Percentiles rank a stretch among this genome's conserved stretches.
phyloP scores from a whole-genome alignment of 768 basidiomycete species.

The Megacollybia marginata region DNA sequence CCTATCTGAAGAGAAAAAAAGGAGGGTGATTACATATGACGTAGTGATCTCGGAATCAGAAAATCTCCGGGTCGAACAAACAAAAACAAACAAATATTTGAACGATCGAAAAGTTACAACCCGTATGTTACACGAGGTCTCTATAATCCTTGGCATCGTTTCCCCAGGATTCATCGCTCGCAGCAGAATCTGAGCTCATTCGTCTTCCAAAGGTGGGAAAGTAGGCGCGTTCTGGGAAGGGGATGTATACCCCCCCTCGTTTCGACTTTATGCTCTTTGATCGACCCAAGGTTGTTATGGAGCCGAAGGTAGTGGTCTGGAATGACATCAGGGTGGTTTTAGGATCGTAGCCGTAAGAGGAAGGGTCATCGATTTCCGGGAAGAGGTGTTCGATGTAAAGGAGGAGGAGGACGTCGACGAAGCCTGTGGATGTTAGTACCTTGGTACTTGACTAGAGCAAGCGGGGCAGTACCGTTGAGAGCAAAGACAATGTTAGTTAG shows the following conservation, averaged over 20 bases:
- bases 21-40: neutral
- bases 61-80: neutral
- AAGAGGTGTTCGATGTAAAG: too few species aligned
- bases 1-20: neutral
- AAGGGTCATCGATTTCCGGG: too few species aligned
- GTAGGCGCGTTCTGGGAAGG: neutral
- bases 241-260: neutral
- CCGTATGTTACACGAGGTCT: neutral
- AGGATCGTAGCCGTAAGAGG: too few species aligned
- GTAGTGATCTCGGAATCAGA: too few species aligned
- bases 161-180: neutral
- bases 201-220: neutral
- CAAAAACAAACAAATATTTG: neutral
- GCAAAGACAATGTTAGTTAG: constrained; percentile 14
- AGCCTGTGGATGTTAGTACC: too few species aligned
- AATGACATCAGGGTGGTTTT: too few species aligned
- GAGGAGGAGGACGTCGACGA: too few species aligned
- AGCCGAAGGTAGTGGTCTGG: too few species aligned
- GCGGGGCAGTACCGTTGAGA: constrained; percentile 9
- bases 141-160: neutral
- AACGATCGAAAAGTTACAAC: neutral
- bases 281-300: too few species aligned
- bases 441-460: too few species aligned
- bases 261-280: too few species aligned
- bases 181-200: neutral